A percentile compares a stretch with the other conserved stretches of the same genome.
phyloP scores from a whole-genome alignment of 176 grass and related monocot genomes.

The Alopecurus myosuroides region DNA sequence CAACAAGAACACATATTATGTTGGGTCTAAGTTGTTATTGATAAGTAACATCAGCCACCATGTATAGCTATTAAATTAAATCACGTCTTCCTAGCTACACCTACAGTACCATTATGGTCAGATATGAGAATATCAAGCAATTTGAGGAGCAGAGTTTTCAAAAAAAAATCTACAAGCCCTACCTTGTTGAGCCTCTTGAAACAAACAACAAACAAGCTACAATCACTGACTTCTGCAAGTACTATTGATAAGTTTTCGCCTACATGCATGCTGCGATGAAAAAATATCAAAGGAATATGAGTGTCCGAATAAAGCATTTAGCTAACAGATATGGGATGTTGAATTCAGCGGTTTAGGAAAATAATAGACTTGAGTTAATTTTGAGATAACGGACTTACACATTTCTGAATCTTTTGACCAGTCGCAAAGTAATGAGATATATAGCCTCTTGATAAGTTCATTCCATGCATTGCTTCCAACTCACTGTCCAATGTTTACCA shows the following conservation, averaged over 20 bases:
- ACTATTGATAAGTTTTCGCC: neutral
- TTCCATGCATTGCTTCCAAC: constrained; percentile 80
- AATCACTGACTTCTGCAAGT: neutral
- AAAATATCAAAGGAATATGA: neutral
- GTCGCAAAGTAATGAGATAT: constrained; percentile 95
- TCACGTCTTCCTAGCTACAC: too few relatives aligned
- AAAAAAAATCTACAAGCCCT: too few relatives aligned
- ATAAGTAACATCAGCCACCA: too few relatives aligned
- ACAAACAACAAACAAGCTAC: constrained; percentile 4
- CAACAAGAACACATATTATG: too few relatives aligned
- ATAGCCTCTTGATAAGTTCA: constrained; percentile 90
- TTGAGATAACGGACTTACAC: constrained; percentile 46
- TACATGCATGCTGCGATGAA: neutral
- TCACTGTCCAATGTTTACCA: constrained; percentile 79
- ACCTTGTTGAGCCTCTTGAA: neutral
- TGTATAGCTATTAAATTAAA: too few relatives aligned
- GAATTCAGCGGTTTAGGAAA: neutral
- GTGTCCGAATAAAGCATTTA: neutral
- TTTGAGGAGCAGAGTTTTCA: too few relatives aligned
- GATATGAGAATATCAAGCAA: too few relatives aligned
- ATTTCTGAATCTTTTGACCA: constrained; percentile 89
- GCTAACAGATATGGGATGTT: neutral
- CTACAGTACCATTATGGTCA: too few relatives aligned
- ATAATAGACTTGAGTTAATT: neutral
- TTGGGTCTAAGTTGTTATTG: too few relatives aligned